Evolutionary conservation across 371 early-diverging fungal genomes (phyloP), one percentile per base, ranked within the genome.

Genomic region (Entomophthora muscae): DNA sequence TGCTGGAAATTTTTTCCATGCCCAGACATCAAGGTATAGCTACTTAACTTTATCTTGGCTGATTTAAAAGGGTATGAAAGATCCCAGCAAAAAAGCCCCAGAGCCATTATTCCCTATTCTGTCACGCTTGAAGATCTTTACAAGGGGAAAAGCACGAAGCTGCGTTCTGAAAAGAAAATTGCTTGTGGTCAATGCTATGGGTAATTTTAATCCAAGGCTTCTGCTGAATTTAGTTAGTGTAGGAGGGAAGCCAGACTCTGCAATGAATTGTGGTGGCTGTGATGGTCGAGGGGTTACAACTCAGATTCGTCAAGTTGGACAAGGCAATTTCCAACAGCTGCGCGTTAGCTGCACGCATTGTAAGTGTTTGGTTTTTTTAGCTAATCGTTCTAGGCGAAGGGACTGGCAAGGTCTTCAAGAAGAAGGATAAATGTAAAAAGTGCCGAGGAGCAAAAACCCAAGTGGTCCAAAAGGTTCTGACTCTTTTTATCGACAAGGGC

Each of bases 81-180:
- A 56, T 66, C n/a, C 58, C 56, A 54, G 75, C 63, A 71, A 86
- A 63, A 78, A 80, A 74, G 81, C 87, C 71, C 92, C 91, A 67
- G 78, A 17, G 42, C 17, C 17, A 81, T 5, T 80, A 90, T 62
- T 77, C 75, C 57, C 79, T 96, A 62, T 86, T 17, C 87, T 68
- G 88, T 94, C 26, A 73, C 88, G 28, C 83, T 98, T 58, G 93
- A 95, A 71, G 98, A 98, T 65, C 80, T 98, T 61, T 96, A 93
- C 79, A 89, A 80, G 68, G 98, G 98, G 66, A 81, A 85, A 70
- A 84, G 86, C 28, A 87, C 90, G 65, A 94, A 91, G 73, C 78
- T 98, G 24, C 91, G 86, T 53, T 81, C 92, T 26, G 83, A 84
- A 73, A 91, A 89, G 79, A 85, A 87, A 66, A 83, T 95, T 52